Percentiles rank a stretch among this genome's conserved stretches.
These are phyloP conservation scores for Yamadazyma mexicana DNA, from an alignment of 1,139 yeast species.

Conservation along the genomic window DNA sequence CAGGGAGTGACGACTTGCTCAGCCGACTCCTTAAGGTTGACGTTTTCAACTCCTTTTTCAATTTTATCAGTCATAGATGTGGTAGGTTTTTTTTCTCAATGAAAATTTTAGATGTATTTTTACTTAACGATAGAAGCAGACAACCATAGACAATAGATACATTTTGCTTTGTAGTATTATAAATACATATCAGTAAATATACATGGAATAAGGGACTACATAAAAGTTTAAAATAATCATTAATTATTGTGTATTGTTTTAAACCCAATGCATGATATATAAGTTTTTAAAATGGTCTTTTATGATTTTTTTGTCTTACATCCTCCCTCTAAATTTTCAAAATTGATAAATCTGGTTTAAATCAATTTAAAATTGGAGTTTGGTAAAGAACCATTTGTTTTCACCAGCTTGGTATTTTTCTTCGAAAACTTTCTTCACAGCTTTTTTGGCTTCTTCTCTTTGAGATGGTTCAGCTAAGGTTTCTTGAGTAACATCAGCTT, in stretches of 20 bases:
- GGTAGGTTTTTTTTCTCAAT: not conserved
- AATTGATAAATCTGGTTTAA: conserved; percentile 50
- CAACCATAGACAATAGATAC: no score
- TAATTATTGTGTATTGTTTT: conserved; percentile 25
- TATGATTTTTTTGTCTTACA: conserved; percentile 8
- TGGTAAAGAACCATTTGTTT: conserved; percentile 99
- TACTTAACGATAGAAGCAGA: no score
- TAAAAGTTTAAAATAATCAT: conserved; percentile 15
- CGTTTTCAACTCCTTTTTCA: conserved; percentile 26
- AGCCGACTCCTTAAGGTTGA: conserved; percentile 25
- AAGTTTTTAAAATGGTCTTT: conserved; percentile 21
- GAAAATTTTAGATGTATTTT: not conserved
- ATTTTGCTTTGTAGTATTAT: conserved; percentile 15
- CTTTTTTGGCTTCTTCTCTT: conserved; percentile 99
- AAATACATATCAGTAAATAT: conserved; percentile 18
- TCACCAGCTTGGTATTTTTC: conserved; percentile 99
- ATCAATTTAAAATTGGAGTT: conserved; percentile 92
- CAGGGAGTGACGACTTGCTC: conserved; percentile 91
- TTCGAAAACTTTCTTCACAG: conserved; percentile 98
- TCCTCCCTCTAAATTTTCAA: conserved; percentile 15
- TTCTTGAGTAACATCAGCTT: conserved; percentile 88
- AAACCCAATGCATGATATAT: conserved; percentile 36
- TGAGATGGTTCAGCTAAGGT: conserved; percentile 97
- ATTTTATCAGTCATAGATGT: conserved; percentile 17
- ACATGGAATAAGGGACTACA: conserved; percentile 17